These are phyloP conservation scores for Penicillium thymicola DNA, from an alignment of 2,329 filamentous ascomycete genomes.

Conservation along the genomic window DNA sequence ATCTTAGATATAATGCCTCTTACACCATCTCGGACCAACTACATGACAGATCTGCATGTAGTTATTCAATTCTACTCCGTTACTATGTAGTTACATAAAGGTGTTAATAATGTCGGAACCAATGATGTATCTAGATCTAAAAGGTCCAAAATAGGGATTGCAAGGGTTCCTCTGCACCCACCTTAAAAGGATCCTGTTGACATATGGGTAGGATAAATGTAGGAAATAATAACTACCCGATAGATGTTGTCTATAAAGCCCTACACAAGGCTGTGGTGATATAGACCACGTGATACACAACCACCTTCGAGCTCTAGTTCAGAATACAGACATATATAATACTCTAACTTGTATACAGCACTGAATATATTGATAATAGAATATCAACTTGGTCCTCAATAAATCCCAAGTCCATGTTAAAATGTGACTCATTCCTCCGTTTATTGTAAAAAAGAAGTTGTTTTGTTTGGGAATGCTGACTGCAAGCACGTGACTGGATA, in stretches of 20 bases:
- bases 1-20: too few relatives aligned
- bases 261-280: background rate
- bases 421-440: background rate
- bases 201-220: too few relatives aligned
- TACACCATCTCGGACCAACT: background rate
- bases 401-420: background rate
- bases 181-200: background rate
- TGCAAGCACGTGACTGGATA: slow-evolving; percentile 32
- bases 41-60: background rate
- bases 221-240: too few relatives aligned
- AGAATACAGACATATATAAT: background rate
- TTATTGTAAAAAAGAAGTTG: background rate
- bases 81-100: background rate
- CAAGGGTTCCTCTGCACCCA: background rate
- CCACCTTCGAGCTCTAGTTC: background rate
- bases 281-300: background rate
- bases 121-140: background rate
- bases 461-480: slow-evolving; percentile 29
- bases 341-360: background rate
- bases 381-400: background rate
- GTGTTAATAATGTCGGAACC: background rate
- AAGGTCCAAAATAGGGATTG: background rate
- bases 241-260: background rate
- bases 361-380: background rate
- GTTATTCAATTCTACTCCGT: background rate